Percentiles rank a stretch among this genome's conserved stretches.
These are phyloP conservation scores for Allantophomopsis lycopodina DNA, from an alignment of 2,329 filamentous ascomycete genomes.

Conservation along the genomic window DNA sequence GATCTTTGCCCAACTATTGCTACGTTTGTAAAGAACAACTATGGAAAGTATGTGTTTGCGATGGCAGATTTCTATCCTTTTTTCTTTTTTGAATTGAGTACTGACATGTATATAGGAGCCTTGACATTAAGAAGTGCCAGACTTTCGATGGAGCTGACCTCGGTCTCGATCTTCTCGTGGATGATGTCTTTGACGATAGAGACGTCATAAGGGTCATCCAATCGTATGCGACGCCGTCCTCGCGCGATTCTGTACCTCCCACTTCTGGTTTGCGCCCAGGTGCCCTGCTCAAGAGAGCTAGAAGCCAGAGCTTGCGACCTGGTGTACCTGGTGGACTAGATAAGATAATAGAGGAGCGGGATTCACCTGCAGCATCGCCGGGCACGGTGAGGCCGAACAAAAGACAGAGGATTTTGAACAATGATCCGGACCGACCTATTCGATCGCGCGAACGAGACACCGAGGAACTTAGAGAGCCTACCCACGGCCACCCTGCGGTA, in stretches of 20 bases:
- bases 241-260: constrained; percentile 18
- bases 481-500: too few relatives aligned
- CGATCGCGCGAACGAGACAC: constrained; percentile 13
- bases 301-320: constrained; percentile 6
- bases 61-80: neutral
- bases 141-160: neutral
- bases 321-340: constrained; percentile 2
- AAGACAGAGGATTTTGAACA: constrained; percentile 11
- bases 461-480: constrained; percentile 1
- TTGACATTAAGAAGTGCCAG: neutral
- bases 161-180: neutral
- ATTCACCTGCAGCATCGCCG: neutral
- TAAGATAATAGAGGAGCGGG: neutral
- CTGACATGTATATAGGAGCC: neutral
- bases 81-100: neutral
- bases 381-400: constrained; percentile 11
- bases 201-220: constrained; percentile 13
- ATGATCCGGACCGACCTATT: constrained; percentile 15
- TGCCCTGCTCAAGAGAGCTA: constrained; percentile 10
- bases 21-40: neutral
- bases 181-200: neutral
- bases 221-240: constrained; percentile 9
- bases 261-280: constrained; percentile 13
- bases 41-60: neutral
- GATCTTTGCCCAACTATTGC: neutral